Percentiles rank a stretch among this genome's conserved stretches.
Conservation (phyloP, 768 basidiomycete species). For the Tylopilus felleus region DNA sequence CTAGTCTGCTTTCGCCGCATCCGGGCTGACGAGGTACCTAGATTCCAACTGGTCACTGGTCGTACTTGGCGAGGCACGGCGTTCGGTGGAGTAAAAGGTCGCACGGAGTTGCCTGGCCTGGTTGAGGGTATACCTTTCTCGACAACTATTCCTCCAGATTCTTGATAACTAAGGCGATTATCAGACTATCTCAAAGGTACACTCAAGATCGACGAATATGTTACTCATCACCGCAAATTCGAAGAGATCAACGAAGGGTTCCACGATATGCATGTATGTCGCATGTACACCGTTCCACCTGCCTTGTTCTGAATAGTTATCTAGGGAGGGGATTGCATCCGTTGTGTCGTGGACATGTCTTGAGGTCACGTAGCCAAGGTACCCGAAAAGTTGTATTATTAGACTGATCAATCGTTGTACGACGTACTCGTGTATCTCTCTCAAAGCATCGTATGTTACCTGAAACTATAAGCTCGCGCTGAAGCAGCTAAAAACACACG, state of each 20-base stretch:
- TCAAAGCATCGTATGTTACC: not conserved
- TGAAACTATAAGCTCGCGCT: not conserved
- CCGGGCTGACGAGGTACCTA: constrained; percentile 16
- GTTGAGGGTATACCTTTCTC: constrained; percentile 64
- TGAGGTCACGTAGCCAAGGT: constrained; percentile 23
- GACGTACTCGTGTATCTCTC: not conserved
- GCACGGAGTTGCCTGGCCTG: constrained; percentile 91
- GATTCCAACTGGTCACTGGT: constrained; percentile 74
- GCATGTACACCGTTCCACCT: not conserved
- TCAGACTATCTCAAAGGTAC: constrained; percentile 78
- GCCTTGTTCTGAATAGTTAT: constrained; percentile 2
- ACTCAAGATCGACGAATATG: constrained; percentile 92
- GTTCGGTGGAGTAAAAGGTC: constrained; percentile 97
- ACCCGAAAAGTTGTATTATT: constrained; percentile 5
- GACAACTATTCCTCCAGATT: not conserved
- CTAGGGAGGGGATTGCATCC: constrained; percentile 80
- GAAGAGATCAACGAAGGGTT: constrained; percentile 84
- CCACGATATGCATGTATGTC: constrained; percentile 92
- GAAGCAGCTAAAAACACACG: constrained; percentile 1
- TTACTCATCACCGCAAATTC: constrained; percentile 79
- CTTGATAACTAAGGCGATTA: constrained; percentile 1
- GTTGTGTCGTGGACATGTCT: constrained; percentile 91
- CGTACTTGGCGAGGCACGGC: constrained; percentile 93
- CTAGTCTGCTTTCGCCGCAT: not conserved
- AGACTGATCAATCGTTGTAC: not conserved